Evolutionary conservation across 495 filamentous ascomycete species (phyloP).

Genomic region (Penicillium manginii): DNA sequence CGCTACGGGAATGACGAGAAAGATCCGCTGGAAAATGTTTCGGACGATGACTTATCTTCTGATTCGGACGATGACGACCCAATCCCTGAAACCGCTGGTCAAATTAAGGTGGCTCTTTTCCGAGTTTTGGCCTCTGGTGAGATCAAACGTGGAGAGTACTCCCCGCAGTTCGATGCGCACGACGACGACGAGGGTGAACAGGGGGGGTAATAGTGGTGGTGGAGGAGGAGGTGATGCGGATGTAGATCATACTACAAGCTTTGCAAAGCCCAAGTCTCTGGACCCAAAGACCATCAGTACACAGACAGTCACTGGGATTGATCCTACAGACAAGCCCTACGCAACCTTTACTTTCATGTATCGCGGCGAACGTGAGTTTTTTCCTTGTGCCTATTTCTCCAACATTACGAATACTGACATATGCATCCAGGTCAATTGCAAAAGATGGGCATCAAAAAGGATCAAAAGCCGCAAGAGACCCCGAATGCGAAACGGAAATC

Average conservation of each 20-base stretch:
- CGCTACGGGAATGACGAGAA: conserved; percentile 75
- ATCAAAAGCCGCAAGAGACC: conserved; percentile 60
- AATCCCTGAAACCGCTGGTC: conserved; percentile 88
- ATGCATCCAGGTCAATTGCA: conserved; percentile 75
- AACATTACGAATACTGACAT: conserved; percentile 24
- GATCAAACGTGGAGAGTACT: conserved; percentile 96
- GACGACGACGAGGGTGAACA: conserved; percentile 79
- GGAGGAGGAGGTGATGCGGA: conserved; percentile 60
- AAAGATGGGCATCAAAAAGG: conserved; percentile 85
- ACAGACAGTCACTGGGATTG: conserved; percentile 98
- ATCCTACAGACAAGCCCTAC: conserved; percentile 92
- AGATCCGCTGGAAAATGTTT: conserved; percentile 72
- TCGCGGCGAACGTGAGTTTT: conserved; percentile 82
- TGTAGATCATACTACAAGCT: conserved; percentile 97
- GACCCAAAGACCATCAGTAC: conserved; percentile 98
- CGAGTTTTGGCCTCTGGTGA: conserved; percentile 94
- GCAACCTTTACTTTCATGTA: conserved; percentile 98
- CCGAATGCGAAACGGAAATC: conserved; percentile 73
- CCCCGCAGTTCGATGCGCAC: conserved; percentile 95
- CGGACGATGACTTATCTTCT: conserved; percentile 69
- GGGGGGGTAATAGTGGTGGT: conserved; percentile 31
- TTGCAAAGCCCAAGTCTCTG: conserved; percentile 94
- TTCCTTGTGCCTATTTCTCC: neutral
- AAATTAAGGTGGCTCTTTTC: conserved; percentile 98
- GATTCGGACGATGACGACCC: conserved; percentile 84